Base-by-base conservation (phyloP, 2,329 filamentous ascomycete species). In the Penicillium sp. region DNA sequence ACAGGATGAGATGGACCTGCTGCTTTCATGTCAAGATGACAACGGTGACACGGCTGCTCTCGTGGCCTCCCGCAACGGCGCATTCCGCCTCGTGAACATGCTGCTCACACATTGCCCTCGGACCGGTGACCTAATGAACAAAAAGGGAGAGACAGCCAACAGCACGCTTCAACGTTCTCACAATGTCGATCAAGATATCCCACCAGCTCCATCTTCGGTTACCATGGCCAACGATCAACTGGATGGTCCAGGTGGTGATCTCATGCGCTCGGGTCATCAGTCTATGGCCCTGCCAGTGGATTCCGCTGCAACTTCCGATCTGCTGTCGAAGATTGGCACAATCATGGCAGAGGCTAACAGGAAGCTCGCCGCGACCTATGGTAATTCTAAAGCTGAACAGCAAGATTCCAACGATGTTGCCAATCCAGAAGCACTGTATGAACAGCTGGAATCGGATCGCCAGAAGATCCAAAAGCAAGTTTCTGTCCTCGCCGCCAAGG, bases 41-140 rank as follows among this genome's bases (percentile, higher is more conserved):
- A 84, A 89, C 32, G 91, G 91, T 32, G 94, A 98, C 65, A 97
- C 93, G 0, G 90, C 93, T 0, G 89, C 91, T 8, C 84, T 89
- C 61, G 85, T 88, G 47, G 88, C 89, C 46, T 89, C 91, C 14
- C 84, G 89, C 36, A 95, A 97, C 50, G 81, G 80, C 59, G 94
- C 90, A 56, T 85, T 95, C 46, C 86, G 93, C 51, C 75, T 81
- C 42, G 80, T 82, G n/a, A 75, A 78, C 40, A 73, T 71, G 76
- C 84, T 74, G 69, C 89, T 74, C 68, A 90, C 65, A 27, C 85
- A 91, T 41, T 89, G 90, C 50, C 90, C 90, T 3, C 69, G 73
- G 28, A 82, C 84, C 2, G 86, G 89, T 0, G 84, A 95, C 60
- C 85, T 97, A 44, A 77, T 81, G 16, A 98, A 97, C 65, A 76